Evolutionary conservation across 2,329 filamentous ascomycete genomes (phyloP).

Genomic region (Venturia asperata): DNA sequence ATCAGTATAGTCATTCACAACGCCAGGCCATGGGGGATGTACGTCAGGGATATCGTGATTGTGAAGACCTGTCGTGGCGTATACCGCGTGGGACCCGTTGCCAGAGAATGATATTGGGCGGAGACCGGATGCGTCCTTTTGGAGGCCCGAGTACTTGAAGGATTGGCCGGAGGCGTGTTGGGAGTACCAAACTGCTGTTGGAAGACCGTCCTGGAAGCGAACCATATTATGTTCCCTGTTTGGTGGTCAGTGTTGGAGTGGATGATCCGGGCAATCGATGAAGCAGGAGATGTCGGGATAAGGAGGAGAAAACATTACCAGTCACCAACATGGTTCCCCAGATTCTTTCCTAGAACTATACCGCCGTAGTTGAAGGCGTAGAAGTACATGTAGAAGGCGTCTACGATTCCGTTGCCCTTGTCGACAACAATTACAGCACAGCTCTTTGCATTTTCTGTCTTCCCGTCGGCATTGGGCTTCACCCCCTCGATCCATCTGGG

Average conservation of each 20-base stretch:
- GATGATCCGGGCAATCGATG: too few species aligned
- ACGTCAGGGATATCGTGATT: conserved; percentile 55
- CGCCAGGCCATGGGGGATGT: conserved; percentile 45
- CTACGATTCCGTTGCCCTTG: conserved; percentile 46
- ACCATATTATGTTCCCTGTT: conserved; percentile 58
- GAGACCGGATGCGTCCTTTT: conserved; percentile 45
- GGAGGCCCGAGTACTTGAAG: conserved; percentile 50
- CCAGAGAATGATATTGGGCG: conserved; percentile 51
- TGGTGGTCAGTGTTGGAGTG: conserved; percentile 30
- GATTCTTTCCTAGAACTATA: conserved; percentile 42
- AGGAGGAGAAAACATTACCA: conserved; percentile 35
- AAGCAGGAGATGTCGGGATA: too few species aligned
- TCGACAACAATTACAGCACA: conserved; percentile 52
- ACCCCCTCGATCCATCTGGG: conserved; percentile 45
- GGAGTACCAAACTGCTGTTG: conserved; percentile 53
- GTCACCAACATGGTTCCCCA: conserved; percentile 57
- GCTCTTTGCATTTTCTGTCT: conserved; percentile 44
- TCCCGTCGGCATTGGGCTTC: conserved; percentile 44
- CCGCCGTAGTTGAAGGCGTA: conserved; percentile 52
- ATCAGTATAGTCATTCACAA: conserved; percentile 48
- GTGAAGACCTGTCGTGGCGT: conserved; percentile 52
- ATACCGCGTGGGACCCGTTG: conserved; percentile 58
- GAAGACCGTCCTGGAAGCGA: conserved; percentile 51
- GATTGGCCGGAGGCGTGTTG: conserved; percentile 58
- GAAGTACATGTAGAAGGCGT: conserved; percentile 60